Conservation (phyloP, 78 protist species). For the Dictyostelium intermedium region DNA sequence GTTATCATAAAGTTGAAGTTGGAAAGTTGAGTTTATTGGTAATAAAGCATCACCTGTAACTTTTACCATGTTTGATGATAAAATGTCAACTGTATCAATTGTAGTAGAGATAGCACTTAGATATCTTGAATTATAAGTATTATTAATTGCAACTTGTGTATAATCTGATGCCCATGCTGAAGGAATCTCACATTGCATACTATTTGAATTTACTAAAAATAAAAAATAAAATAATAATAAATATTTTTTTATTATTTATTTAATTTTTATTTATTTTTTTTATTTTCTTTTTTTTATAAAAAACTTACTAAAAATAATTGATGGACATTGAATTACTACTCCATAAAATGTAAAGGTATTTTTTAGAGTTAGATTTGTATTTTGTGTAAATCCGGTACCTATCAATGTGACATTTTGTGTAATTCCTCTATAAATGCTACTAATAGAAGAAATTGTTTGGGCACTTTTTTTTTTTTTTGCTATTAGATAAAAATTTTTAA, state of each 20-base stretch:
- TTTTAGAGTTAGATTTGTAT: neutral
- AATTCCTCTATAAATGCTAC: neutral
- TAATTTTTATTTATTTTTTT: too few relatives aligned
- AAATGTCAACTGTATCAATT: neutral
- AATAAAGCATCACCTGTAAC: neutral
- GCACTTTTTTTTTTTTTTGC: neutral
- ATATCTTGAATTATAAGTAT: neutral
- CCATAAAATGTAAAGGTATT: neutral
- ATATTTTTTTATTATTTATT: too few relatives aligned
- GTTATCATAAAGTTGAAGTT: neutral
- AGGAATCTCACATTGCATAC: neutral
- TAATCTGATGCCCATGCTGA: neutral
- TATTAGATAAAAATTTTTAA: neutral
- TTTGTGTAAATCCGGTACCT: neutral
- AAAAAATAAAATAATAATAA: too few relatives aligned
- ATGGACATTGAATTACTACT: neutral
- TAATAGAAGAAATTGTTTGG: neutral
- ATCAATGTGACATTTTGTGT: neutral
- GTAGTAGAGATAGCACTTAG: neutral
- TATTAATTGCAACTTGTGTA: neutral
- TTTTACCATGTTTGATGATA: neutral
- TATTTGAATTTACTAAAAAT: neutral
- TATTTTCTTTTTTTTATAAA: neutral
- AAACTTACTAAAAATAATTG: neutral
- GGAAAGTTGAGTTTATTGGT: neutral